These are phyloP conservation scores for Microcos paniculata DNA, from an alignment of 345 rosid genomes.

Conservation along the genomic window DNA sequence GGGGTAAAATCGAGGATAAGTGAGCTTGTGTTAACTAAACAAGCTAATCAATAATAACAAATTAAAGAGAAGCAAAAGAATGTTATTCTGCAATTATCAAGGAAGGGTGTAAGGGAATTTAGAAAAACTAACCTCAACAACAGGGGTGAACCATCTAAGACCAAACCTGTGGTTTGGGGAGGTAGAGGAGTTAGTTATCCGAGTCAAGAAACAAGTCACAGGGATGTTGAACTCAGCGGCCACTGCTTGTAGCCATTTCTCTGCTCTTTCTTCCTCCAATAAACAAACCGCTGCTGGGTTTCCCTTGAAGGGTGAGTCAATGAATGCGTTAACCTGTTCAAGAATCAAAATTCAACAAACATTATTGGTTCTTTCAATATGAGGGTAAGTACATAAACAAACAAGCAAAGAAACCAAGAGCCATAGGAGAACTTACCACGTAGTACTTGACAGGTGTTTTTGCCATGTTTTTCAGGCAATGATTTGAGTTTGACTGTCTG, in stretches of 20 bases:
- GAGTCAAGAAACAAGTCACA: no score
- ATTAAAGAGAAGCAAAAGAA: not conserved
- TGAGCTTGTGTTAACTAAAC: not conserved
- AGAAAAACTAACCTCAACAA: constrained; percentile 10
- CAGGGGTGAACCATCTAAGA: no score
- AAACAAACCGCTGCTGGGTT: no score
- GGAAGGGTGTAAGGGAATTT: not conserved
- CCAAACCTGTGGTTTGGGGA: no score
- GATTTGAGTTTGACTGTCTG: not conserved
- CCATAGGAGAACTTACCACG: constrained; percentile 24
- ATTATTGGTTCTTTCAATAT: not conserved
- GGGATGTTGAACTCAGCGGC: no score
- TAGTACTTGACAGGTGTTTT: constrained; percentile 42
- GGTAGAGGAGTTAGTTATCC: no score
- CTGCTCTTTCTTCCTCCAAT: no score
- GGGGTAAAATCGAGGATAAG: not conserved
- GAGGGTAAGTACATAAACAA: not conserved
- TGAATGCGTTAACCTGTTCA: no score
- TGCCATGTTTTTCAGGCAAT: constrained; percentile 28
- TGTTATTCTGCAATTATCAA: not conserved
- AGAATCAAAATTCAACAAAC: no score
- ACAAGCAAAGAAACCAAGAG: not conserved
- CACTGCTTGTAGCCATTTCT: no score
- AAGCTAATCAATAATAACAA: not conserved
- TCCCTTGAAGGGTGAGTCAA: no score